These are phyloP conservation scores for Tetrahymena elliotti DNA, from an alignment of 73 alveolate genomes.

Conservation along the genomic window DNA sequence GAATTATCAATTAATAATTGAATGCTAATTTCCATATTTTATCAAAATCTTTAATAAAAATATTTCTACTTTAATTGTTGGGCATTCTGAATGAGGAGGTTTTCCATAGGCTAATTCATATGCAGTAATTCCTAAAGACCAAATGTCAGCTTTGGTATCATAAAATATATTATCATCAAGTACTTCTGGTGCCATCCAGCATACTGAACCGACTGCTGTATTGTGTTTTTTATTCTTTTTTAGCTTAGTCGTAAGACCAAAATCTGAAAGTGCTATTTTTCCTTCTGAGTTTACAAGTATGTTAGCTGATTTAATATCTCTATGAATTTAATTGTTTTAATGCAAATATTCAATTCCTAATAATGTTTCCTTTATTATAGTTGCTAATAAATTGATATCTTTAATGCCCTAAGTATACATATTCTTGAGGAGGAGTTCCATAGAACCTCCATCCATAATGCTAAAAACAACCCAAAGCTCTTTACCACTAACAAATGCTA, in stretches of 20 bases:
- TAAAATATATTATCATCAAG: slow-evolving; percentile 1
- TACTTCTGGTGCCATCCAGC: slow-evolving; percentile 34
- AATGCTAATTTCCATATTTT: not conserved
- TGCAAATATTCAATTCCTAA: not conserved
- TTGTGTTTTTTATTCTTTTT: slow-evolving; percentile 2
- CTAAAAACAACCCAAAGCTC: not conserved
- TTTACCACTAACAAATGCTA: not conserved
- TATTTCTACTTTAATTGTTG: not conserved
- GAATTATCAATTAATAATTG: not conserved
- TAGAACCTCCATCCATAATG: not conserved
- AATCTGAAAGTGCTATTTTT: slow-evolving; percentile 12
- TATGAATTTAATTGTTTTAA: slow-evolving; percentile 51
- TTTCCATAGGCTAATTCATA: slow-evolving; percentile 29
- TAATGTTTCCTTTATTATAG: not conserved
- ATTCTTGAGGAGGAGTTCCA: not conserved
- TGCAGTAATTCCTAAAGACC: slow-evolving; percentile 30
- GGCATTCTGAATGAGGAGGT: slow-evolving; percentile 3
- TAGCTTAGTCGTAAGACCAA: slow-evolving; percentile 25
- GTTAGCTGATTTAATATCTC: slow-evolving; percentile 65
- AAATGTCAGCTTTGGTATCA: slow-evolving; percentile 21
- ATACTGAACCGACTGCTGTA: slow-evolving; percentile 15
- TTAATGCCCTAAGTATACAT: not conserved
- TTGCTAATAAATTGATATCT: not conserved
- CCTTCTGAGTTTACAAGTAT: slow-evolving; percentile 10
- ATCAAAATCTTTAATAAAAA: not conserved